Percentiles rank a stretch among this genome's conserved stretches.
Conservation (phyloP, 2,329 filamentous ascomycete genomes). For the Aspergillus persii region DNA sequence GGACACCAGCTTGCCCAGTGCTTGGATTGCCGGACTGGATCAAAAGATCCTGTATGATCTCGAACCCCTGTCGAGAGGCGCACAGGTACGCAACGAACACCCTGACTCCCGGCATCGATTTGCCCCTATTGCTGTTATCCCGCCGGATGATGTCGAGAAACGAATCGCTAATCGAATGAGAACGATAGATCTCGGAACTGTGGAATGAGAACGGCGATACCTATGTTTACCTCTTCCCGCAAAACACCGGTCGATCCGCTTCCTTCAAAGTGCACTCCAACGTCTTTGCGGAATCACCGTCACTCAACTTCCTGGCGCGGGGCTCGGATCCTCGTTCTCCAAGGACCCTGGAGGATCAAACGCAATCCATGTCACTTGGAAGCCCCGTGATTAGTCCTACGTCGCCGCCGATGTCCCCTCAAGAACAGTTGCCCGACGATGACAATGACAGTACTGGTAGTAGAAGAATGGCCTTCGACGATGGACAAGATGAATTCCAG, state of each 20-base stretch:
- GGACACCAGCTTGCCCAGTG: constrained; percentile 38
- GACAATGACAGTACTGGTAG: constrained; percentile 47
- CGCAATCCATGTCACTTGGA: constrained; percentile 30
- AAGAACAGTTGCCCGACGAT: constrained; percentile 33
- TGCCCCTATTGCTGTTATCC: no score
- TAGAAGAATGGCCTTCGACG: constrained; percentile 45
- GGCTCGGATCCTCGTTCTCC: constrained; percentile 48
- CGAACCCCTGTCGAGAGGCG: constrained; percentile 48
- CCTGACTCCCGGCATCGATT: not conserved
- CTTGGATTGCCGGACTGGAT: constrained; percentile 60
- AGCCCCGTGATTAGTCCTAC: constrained; percentile 22
- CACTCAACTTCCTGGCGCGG: constrained; percentile 55
- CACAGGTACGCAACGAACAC: constrained; percentile 44
- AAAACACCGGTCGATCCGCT: constrained; percentile 54
- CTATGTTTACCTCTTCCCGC: constrained; percentile 61
- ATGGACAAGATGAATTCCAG: constrained; percentile 43
- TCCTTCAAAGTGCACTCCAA: constrained; percentile 62
- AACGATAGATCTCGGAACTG: constrained; percentile 52
- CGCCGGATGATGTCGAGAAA: no score
- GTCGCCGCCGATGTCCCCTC: constrained; percentile 31
- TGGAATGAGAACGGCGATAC: constrained; percentile 65
- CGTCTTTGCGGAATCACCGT: constrained; percentile 56
- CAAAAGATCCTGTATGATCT: constrained; percentile 58
- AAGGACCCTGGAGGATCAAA: constrained; percentile 31
- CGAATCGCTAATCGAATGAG: no score